Conservation (phyloP, 23 red algal genomes). For the Agarophyton chilense region DNA sequence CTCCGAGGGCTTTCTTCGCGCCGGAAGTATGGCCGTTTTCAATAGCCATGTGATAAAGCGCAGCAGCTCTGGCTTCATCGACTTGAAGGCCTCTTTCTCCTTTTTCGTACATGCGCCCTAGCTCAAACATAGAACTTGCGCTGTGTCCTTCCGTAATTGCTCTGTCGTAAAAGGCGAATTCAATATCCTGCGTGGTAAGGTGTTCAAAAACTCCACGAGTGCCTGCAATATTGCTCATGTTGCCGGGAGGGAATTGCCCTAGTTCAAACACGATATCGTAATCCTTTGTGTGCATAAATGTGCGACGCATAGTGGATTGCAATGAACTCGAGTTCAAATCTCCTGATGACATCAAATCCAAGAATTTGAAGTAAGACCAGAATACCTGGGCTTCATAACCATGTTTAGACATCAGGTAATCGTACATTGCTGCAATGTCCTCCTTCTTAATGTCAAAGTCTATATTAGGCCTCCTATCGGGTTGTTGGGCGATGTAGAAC, state of each 20-base stretch:
- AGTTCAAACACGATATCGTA: slow-evolving; percentile 34
- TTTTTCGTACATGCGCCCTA: slow-evolving; percentile 22
- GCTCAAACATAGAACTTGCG: slow-evolving; percentile 21
- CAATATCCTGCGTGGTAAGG: background rate
- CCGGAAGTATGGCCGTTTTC: background rate
- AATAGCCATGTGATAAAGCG: slow-evolving; percentile 17
- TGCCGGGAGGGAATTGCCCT: slow-evolving; percentile 1
- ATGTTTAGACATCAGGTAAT: slow-evolving; percentile 18
- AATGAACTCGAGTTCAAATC: background rate
- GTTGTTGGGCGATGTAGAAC: background rate
- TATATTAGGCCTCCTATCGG: background rate
- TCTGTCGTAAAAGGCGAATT: slow-evolving; percentile 14
- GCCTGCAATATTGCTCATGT: background rate
- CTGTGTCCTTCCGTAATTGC: slow-evolving; percentile 4
- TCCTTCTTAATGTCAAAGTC: background rate
- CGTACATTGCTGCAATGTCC: background rate
- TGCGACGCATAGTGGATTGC: slow-evolving; percentile 22
- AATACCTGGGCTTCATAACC: slow-evolving; percentile 8
- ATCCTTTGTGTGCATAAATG: slow-evolving; percentile 31
- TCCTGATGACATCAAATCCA: slow-evolving; percentile 9
- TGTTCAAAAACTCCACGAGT: background rate
- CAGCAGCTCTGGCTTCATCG: slow-evolving; percentile 12
- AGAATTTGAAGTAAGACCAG: slow-evolving; percentile 30
- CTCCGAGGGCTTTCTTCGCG: slow-evolving; percentile 11
- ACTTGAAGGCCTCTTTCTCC: background rate